Percentiles rank a stretch among this genome's conserved stretches.
phyloP scores from a whole-genome alignment of 306 rosid genomes.

The Rosa chinensis region DNA sequence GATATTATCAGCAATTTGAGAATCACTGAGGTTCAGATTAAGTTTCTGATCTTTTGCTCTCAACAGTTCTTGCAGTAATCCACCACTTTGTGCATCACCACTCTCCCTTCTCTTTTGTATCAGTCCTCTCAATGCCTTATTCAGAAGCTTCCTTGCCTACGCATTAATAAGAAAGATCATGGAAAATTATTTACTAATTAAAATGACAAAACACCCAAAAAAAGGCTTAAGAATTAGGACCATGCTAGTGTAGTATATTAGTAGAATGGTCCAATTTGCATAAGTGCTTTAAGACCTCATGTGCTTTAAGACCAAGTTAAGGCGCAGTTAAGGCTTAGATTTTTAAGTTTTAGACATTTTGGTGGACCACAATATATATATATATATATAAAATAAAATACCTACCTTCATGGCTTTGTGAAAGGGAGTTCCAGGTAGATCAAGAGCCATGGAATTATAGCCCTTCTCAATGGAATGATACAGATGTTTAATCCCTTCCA shows the following conservation, averaged over 20 bases:
- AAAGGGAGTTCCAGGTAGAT: conserved; percentile 73
- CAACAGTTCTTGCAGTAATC: conserved; percentile 55
- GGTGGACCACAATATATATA: neutral
- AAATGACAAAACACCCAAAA: neutral
- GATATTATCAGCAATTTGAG: conserved; percentile 83
- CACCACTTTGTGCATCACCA: conserved; percentile 39
- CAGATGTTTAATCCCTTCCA: conserved; percentile 59
- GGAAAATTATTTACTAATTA: neutral
- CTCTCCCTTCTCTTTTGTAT: conserved; percentile 58
- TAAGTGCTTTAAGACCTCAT: too few species aligned
- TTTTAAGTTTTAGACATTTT: neutral
- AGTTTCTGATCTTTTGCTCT: conserved; percentile 28
- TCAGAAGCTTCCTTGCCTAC: conserved; percentile 78
- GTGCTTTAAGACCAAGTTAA: neutral
- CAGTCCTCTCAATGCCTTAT: conserved; percentile 51
- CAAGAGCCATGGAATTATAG: conserved; percentile 76
- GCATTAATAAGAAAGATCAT: neutral
- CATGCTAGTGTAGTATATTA: neutral
- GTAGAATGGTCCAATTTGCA: conserved; percentile 4
- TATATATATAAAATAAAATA: neutral
- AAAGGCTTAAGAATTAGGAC: neutral
- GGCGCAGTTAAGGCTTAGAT: neutral
- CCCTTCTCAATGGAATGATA: conserved; percentile 76
- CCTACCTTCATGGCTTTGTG: conserved; percentile 72
- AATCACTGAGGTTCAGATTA: conserved; percentile 38